A percentile compares a stretch with the other conserved stretches of the same genome.
Evolutionary conservation across 257 asterid species (phyloP).

Genomic region (Lycium barbarum): DNA sequence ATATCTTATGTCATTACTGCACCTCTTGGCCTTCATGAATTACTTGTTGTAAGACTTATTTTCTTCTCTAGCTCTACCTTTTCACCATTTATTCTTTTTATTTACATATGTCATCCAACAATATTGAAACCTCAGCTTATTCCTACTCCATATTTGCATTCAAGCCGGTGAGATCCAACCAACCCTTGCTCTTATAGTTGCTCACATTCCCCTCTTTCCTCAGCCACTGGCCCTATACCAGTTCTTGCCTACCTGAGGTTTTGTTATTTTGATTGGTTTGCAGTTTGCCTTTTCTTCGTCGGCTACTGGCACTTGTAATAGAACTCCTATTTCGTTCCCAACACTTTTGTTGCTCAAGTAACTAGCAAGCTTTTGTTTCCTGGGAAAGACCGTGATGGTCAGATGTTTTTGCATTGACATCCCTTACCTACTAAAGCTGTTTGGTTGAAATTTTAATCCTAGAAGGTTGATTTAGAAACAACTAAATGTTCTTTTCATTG

Average conservation of each 20-base stretch:
- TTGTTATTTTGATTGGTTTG: neutral
- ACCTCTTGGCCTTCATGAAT: conserved; percentile 86
- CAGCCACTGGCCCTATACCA: neutral
- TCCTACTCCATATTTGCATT: conserved; percentile 14
- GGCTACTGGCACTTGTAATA: neutral
- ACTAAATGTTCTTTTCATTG: neutral
- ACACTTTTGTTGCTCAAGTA: neutral
- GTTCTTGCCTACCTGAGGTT: neutral
- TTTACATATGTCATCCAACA: neutral
- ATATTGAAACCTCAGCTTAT: conserved; percentile 1
- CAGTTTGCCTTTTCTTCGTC: neutral
- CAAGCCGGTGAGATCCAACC: neutral
- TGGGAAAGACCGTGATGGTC: neutral
- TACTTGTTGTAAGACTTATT: conserved; percentile 64
- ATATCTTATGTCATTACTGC: conserved; percentile 79
- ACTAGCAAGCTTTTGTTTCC: neutral
- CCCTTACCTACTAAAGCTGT: neutral
- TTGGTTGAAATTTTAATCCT: neutral
- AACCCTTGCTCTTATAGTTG: neutral
- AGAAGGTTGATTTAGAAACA: neutral
- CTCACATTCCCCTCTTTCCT: conserved; percentile 8
- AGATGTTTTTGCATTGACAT: neutral
- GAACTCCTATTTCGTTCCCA: neutral
- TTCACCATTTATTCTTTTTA: neutral
- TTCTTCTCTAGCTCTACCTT: conserved; percentile 2